phyloP scores from a whole-genome alignment of 2,329 filamentous ascomycete species.

The Fusarium protoensiforme region DNA sequence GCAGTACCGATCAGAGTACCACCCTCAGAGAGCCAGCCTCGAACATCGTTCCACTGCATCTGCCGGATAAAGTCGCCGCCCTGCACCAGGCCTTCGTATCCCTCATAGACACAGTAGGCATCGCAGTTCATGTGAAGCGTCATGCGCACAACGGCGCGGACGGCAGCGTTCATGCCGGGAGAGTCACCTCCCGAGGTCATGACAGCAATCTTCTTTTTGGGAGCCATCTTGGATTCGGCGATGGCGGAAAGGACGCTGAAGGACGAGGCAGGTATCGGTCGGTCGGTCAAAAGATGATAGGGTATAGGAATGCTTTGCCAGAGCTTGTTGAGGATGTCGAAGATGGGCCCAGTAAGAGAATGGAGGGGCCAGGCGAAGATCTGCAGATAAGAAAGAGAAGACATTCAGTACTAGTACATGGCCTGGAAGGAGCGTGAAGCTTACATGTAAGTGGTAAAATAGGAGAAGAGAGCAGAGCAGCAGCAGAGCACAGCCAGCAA shows the following conservation, averaged over 20 bases:
- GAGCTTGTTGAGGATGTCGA: conserved; percentile 40
- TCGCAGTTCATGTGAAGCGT: conserved; percentile 86
- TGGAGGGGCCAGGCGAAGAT: conserved; percentile 46
- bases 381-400: conserved; percentile 39
- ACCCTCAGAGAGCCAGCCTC: conserved; percentile 92
- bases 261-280: conserved; percentile 16
- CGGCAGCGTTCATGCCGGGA: conserved; percentile 93
- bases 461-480: conserved; percentile 14
- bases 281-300: conserved; percentile 14
- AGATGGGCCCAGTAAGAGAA: conserved; percentile 42
- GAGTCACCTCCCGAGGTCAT: conserved; percentile 97
- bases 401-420: conserved; percentile 40
- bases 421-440: conserved; percentile 10
- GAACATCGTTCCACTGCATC: conserved; percentile 93
- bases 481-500: conserved; percentile 10
- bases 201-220: conserved; percentile 80
- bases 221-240: conserved; percentile 54
- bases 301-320: conserved; percentile 36
- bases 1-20: conserved; percentile 97
- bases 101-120: conserved; percentile 86
- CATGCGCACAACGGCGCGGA: conserved; percentile 91
- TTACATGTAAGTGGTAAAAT: conserved; percentile 21
- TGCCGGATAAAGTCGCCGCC: conserved; percentile 89
- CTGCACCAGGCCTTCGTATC: conserved; percentile 93
- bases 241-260: conserved; percentile 19